Evolutionary conservation across 192 early-diverging fungal species (phyloP).

Genomic region (Umbelopsis isabellina): DNA sequence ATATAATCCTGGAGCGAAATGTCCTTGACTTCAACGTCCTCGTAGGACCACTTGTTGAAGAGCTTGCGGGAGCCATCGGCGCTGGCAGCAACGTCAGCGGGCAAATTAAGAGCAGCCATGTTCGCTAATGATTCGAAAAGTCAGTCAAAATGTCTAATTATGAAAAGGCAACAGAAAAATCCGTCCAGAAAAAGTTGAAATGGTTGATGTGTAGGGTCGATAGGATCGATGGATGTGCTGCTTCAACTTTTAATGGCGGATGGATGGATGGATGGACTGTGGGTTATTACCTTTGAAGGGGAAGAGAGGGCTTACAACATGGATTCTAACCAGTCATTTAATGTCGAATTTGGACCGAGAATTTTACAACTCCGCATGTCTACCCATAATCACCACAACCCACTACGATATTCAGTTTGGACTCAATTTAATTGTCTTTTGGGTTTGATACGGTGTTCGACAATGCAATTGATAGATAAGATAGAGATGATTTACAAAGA

Average conservation of each 20-base stretch:
- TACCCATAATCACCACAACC: too few species aligned
- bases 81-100: slow-evolving; percentile 57
- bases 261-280: slow-evolving; percentile 16
- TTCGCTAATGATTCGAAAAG: slow-evolving; percentile 19
- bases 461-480: too few species aligned
- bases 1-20: slow-evolving; percentile 91
- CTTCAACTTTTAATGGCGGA: neutral
- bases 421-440: too few species aligned
- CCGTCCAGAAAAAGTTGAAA: neutral
- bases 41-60: slow-evolving; percentile 91
- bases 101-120: slow-evolving; percentile 58
- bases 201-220: neutral
- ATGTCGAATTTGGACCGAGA: neutral
- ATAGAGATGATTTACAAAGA: too few species aligned
- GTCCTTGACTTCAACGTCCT: slow-evolving; percentile 90
- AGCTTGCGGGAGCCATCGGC: slow-evolving; percentile 61
- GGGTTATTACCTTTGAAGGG: slow-evolving; percentile 21
- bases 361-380: slow-evolving; percentile 4
- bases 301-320: slow-evolving; percentile 14
- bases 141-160: neutral
- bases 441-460: too few species aligned
- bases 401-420: too few species aligned
- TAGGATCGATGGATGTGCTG: neutral
- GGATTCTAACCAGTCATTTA: neutral
- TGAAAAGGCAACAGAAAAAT: neutral